A percentile compares a stretch with the other conserved stretches of the same genome.
These are phyloP conservation scores for Exophiala calicioides DNA, from an alignment of 2,329 filamentous ascomycete species.

Conservation along the genomic window DNA sequence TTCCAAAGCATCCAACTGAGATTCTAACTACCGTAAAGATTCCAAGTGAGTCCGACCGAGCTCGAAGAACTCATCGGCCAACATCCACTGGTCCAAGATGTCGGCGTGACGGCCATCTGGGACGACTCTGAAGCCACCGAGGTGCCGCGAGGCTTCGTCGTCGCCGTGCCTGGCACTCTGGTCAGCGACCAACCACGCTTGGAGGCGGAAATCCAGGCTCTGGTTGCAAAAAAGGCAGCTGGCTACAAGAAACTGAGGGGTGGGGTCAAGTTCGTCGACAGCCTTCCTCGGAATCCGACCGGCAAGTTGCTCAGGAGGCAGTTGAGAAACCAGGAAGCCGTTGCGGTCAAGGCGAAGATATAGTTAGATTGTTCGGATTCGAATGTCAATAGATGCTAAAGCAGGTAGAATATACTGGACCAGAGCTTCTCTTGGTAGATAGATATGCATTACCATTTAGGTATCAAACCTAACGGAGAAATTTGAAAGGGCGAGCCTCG, in stretches of 20 bases:
- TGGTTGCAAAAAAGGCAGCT: constrained; percentile 46
- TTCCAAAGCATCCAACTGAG: no score
- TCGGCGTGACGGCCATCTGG: constrained; percentile 63
- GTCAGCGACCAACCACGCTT: constrained; percentile 46
- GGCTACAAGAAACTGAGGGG: constrained; percentile 48
- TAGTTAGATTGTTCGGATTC: no score
- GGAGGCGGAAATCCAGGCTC: constrained; percentile 45
- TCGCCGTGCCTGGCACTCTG: constrained; percentile 50
- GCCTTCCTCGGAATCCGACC: constrained; percentile 70
- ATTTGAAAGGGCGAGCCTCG: no score
- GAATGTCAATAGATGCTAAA: no score
- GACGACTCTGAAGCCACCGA: constrained; percentile 51
- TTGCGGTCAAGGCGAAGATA: constrained; percentile 31
- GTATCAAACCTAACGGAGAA: no score
- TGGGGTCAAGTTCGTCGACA: constrained; percentile 42
- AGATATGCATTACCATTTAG: no score
- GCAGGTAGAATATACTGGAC: no score
- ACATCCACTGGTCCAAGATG: constrained; percentile 56
- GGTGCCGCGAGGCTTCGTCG: constrained; percentile 66
- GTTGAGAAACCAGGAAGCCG: constrained; percentile 32
- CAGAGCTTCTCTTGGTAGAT: no score
- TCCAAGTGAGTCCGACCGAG: constrained; percentile 69
- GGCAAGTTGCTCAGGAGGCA: constrained; percentile 70
- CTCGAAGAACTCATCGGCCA: constrained; percentile 57
- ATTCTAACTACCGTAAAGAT: constrained; percentile 36